Evolutionary conservation across 345 rosid genomes (phyloP), one percentile per base, ranked within the genome.

Genomic region (Turritis glabra): DNA sequence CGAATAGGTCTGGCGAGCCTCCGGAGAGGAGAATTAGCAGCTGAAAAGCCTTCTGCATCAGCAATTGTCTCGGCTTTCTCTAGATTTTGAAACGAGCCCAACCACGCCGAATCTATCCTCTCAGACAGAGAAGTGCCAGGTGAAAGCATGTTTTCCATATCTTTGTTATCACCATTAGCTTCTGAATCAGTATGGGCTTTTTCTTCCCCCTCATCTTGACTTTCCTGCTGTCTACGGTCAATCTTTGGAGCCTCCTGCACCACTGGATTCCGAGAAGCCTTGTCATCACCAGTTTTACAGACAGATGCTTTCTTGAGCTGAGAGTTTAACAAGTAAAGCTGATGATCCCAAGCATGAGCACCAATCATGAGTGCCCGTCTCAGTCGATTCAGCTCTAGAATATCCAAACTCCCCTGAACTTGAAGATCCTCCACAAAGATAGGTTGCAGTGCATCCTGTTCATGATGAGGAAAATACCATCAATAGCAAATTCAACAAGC

Each of bases 91-190:
- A 84, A 88, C 27, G 91, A 88, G 56, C 99, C 99, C 0, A 89
- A 83, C 99, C 99, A 96, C n/a, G 93, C 94, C n/a, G 95, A 90
- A 80, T 96, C 99, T 77, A 96, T 96, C 79, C 88, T 86, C 79
- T 87, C 96, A 4, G 98, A 92, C n/a, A 96, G 79, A 72, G 82
- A 81, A 38, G 98, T 84, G 12, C 72, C 82, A 33, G 85, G 80
- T 35, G 86, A 82, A 21, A 87, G 68, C 38, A 67, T 29, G 44
- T 74, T 69, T 23, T 69, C 82, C 4, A 15, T 65, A 33, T 69
- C 59, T 67, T 69, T 32, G 33, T 67, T 79, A 40, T 68, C 63
- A 61, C 27, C 46, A 46, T 60, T 71, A 72, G 72, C 72, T 61
- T 83, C 89, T 56, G 76, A 80, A 68, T 83, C 84, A 38, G 83